Conservation (phyloP, 148 eudicot genomes). For the Selenicereus undatus region DNA sequence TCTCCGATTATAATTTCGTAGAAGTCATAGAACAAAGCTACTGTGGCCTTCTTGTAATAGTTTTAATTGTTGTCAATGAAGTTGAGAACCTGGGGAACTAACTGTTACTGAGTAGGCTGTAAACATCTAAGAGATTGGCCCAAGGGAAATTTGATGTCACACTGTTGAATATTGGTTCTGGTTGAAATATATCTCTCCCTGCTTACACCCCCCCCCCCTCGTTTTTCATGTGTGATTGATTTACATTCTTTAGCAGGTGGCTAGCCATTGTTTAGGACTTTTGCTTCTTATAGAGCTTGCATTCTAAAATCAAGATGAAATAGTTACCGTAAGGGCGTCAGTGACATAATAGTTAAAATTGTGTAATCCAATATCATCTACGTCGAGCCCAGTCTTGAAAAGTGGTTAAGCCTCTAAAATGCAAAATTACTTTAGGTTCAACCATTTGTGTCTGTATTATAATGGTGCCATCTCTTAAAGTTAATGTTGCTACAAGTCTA, state of each 20-base stretch:
- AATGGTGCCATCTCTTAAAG: not conserved
- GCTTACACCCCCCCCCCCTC: not conserved
- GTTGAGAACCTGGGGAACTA: not conserved
- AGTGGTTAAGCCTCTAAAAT: not conserved
- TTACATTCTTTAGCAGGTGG: no score
- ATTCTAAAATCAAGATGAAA: not conserved
- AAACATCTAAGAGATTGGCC: not conserved
- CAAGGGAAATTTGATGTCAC: not conserved
- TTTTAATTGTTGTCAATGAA: not conserved
- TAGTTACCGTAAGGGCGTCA: no score
- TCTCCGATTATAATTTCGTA: not conserved
- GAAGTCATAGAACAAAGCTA: not conserved
- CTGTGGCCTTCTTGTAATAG: not conserved
- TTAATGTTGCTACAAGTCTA: not conserved
- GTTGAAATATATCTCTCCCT: no score
- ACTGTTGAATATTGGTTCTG: not conserved
- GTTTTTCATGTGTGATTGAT: no score
- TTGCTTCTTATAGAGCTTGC: no score
- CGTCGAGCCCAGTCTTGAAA: not conserved
- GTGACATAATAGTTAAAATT: not conserved
- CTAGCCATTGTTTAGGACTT: no score
- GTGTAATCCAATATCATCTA: not conserved
- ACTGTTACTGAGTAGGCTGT: not conserved
- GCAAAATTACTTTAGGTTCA: not conserved
- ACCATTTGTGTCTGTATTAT: not conserved